phyloP scores from a whole-genome alignment of 1,284 basidiomycete genomes.

The Pseudozyma thailandica region DNA sequence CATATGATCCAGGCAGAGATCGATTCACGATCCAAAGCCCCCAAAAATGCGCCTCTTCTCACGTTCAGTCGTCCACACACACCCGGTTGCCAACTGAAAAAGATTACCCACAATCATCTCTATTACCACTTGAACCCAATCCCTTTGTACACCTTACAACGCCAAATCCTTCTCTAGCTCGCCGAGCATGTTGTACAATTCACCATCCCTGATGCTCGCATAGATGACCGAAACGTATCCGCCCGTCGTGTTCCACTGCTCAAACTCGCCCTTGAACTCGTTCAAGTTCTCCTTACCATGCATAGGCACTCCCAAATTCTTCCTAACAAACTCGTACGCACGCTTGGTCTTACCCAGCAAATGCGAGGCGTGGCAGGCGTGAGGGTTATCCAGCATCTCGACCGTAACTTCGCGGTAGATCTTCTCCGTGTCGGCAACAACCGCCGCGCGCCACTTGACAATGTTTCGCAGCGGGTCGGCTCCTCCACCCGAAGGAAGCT shows the following conservation, averaged over 20 bases:
- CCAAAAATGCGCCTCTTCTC: too few species aligned
- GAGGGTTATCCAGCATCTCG: slow-evolving; percentile 56
- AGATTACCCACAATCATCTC: too few species aligned
- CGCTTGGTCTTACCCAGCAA: slow-evolving; percentile 53
- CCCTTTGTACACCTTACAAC: neutral
- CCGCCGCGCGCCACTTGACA: slow-evolving; percentile 54
- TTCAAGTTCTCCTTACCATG: slow-evolving; percentile 59
- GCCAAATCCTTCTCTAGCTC: neutral
- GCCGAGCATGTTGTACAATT: slow-evolving; percentile 48
- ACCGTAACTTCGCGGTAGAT: slow-evolving; percentile 50
- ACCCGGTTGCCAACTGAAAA: too few species aligned
- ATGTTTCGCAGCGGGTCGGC: slow-evolving; percentile 61
- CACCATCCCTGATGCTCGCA: slow-evolving; percentile 48
- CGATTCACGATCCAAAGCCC: too few species aligned
- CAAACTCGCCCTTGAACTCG: slow-evolving; percentile 55
- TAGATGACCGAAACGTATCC: slow-evolving; percentile 54
- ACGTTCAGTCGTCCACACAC: too few species aligned
- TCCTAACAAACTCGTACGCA: slow-evolving; percentile 60
- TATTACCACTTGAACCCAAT: neutral
- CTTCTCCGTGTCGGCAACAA: slow-evolving; percentile 47
- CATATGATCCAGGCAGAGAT: too few species aligned
- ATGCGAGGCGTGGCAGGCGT: slow-evolving; percentile 57
- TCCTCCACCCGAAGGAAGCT: slow-evolving; percentile 56
- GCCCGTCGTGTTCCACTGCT: slow-evolving; percentile 49
- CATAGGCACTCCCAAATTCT: slow-evolving; percentile 60